Evolutionary conservation across 225 moss, liverwort and hornwort species (phyloP).

Genomic region (Straminergon stramineum): DNA sequence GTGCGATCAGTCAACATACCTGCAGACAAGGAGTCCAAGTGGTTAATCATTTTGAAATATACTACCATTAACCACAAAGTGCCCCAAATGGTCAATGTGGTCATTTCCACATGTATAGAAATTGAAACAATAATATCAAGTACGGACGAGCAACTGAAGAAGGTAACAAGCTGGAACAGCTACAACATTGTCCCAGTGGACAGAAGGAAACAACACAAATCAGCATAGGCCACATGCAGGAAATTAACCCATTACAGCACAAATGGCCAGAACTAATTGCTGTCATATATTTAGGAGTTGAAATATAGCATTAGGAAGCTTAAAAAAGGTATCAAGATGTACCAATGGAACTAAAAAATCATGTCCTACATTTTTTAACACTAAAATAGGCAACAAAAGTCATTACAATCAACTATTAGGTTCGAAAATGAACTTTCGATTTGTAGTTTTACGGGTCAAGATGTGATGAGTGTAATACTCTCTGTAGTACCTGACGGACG

Average conservation of each 20-base stretch:
- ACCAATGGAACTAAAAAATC: background rate
- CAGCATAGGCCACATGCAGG: background rate
- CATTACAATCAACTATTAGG: background rate
- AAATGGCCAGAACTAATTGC: background rate
- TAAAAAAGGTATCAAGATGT: background rate
- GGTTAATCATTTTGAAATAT: background rate
- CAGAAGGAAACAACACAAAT: background rate
- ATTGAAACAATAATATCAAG: background rate
- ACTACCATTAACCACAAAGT: background rate
- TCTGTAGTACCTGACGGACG: constrained; percentile 27
- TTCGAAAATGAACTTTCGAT: background rate
- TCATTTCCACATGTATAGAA: background rate
- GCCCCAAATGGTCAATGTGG: background rate
- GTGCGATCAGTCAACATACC: constrained; percentile 37
- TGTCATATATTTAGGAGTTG: background rate
- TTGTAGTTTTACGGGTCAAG: background rate
- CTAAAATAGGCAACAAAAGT: background rate
- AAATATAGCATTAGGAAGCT: background rate
- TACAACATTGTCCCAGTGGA: background rate
- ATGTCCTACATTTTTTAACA: background rate
- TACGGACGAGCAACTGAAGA: background rate
- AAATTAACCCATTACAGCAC: background rate
- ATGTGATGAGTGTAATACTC: background rate
- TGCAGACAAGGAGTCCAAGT: constrained; percentile 9
- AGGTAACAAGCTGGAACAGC: background rate